Evolutionary conservation across 192 early-diverging fungal species (phyloP).

Genomic region (Coemansia sp.): DNA sequence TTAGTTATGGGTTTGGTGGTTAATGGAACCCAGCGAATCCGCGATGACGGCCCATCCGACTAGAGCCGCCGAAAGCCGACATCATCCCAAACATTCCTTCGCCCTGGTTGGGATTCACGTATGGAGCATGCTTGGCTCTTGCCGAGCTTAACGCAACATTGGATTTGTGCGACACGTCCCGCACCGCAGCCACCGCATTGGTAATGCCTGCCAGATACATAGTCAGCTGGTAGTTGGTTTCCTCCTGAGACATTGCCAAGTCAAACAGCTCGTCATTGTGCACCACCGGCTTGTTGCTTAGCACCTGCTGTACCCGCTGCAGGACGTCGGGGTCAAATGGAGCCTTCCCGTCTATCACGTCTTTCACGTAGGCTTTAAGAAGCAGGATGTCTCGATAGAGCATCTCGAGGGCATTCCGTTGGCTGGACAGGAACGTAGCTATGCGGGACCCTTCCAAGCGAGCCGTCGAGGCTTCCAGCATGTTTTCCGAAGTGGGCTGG

Average conservation of each 20-base stretch:
- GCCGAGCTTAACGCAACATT: constrained; percentile 33
- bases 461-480: constrained; percentile 1
- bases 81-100: constrained; percentile 40
- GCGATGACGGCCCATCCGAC: constrained; percentile 16
- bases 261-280: constrained; percentile 39
- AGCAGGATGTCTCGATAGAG: constrained; percentile 35
- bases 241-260: constrained; percentile 45
- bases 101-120: constrained; percentile 18
- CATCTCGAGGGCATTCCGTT: constrained; percentile 50
- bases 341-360: constrained; percentile 33
- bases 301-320: constrained; percentile 49
- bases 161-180: constrained; percentile 33
- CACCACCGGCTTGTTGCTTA: constrained; percentile 43
- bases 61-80: constrained; percentile 20
- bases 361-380: constrained; percentile 43
- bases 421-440: constrained; percentile 42
- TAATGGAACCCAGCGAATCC: constrained; percentile 37
- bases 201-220: constrained; percentile 33
- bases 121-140: constrained; percentile 30
- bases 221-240: constrained; percentile 45
- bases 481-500: constrained; percentile 11
- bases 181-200: constrained; percentile 22
- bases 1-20: not conserved
- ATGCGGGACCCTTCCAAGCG: constrained; percentile 9
- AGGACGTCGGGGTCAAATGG: constrained; percentile 46